Evolutionary conservation across 768 basidiomycete genomes (phyloP).

Genomic region (Leccinum pellstonianum): DNA sequence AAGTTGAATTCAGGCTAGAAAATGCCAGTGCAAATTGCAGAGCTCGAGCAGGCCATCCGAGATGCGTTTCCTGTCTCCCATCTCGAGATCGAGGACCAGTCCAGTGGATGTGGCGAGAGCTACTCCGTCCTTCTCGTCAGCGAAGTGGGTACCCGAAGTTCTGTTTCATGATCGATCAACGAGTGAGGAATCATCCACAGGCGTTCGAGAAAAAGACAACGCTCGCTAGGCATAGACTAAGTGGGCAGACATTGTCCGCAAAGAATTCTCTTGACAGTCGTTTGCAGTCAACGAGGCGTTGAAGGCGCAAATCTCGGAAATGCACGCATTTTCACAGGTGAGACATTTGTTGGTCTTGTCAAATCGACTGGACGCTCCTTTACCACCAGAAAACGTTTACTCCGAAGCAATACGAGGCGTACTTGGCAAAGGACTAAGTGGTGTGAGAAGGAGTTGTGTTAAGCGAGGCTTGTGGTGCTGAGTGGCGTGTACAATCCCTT

Average conservation of each 20-base stretch:
- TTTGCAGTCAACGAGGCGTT: conserved; percentile 70
- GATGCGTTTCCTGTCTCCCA: conserved; percentile 61
- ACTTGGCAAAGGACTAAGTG: conserved; percentile 35
- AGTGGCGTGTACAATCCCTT: background rate
- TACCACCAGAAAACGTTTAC: conserved; percentile 66
- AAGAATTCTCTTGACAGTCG: conserved; percentile 5
- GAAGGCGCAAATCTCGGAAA: conserved; percentile 70
- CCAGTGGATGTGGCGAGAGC: conserved; percentile 78
- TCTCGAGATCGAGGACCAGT: conserved; percentile 74
- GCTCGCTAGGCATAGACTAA: conserved; percentile 69
- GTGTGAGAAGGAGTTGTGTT: background rate
- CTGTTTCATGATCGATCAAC: background rate
- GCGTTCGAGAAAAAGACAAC: conserved; percentile 78
- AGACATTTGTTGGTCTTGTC: conserved; percentile 4
- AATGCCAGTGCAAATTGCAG: conserved; percentile 61
- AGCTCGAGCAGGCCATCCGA: conserved; percentile 64
- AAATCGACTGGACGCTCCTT: background rate
- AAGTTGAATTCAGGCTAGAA: background rate
- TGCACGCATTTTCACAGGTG: conserved; percentile 91
- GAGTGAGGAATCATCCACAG: conserved; percentile 32
- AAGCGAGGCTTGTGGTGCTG: background rate
- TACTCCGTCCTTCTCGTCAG: conserved; percentile 77
- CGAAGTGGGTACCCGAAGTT: conserved; percentile 47
- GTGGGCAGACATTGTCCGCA: conserved; percentile 39
- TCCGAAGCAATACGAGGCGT: conserved; percentile 59